phyloP scores from a whole-genome alignment of 139 green algal species.

The Microglena sp. region DNA sequence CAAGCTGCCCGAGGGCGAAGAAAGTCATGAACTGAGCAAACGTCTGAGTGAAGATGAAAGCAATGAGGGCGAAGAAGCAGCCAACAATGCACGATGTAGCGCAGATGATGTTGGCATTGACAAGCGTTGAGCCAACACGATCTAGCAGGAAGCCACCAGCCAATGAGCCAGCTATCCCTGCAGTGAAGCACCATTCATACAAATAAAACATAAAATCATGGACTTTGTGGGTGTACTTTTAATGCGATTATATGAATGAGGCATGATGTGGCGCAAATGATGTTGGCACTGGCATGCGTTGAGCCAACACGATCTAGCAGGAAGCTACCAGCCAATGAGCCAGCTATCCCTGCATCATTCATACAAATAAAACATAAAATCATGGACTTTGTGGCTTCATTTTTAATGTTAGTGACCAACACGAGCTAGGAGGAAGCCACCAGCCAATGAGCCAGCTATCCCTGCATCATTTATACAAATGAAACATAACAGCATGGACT shows the following conservation, averaged over 20 bases:
- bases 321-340: background rate
- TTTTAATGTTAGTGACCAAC: too few species aligned
- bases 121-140: slow-evolving; percentile 45
- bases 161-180: slow-evolving; percentile 63
- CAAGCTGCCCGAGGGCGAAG: slow-evolving; percentile 59
- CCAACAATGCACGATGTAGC: slow-evolving; percentile 32
- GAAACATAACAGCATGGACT: background rate
- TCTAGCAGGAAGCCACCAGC: slow-evolving; percentile 73
- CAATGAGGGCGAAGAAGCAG: slow-evolving; percentile 36
- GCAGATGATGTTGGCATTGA: slow-evolving; percentile 53
- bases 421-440: slow-evolving; percentile 68
- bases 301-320: background rate
- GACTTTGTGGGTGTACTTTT: too few species aligned
- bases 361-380: slow-evolving; percentile 5
- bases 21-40: slow-evolving; percentile 47
- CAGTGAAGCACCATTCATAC: too few species aligned
- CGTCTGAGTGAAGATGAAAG: slow-evolving; percentile 40
- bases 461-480: too few species aligned
- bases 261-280: background rate
- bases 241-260: background rate
- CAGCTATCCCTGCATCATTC: too few species aligned
- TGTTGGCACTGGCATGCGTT: background rate
- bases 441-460: slow-evolving; percentile 61
- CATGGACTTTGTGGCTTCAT: too few species aligned
- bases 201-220: slow-evolving; percentile 5